Evolutionary conservation across 129 eudicot genomes (phyloP), one percentile per base, ranked within the genome.

Genomic region (Lactuca saligna): DNA sequence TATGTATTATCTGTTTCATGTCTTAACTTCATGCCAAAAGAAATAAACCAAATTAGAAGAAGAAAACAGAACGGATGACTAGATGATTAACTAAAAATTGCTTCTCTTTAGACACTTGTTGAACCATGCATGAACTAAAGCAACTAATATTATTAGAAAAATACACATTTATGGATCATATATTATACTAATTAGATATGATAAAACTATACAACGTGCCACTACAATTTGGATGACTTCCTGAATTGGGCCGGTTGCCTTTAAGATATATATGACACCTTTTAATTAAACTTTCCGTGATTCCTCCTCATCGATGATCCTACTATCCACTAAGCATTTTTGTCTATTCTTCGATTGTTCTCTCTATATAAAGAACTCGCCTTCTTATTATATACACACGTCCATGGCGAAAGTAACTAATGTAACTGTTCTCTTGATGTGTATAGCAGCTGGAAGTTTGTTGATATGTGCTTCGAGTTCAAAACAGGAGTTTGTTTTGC

Each of bases 241-340:
- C 33, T 49, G 17, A 14, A 75, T 66, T 75, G 72, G 72, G 49
- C 11, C 4, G 42, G 58, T 66, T 42, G 74, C 56, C 56, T 70
- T 61, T 46, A 46, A 46, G 51, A 46, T 46, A 46, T 46, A 46
- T 57, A 46, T 20, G 34, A 33, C 54, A 34, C 56, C 59, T 17
- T 41, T 69, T 54, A 17, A 31, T 46, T 41, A 60, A 58, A 29
- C 69, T 50, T 66, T 75, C 20, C 50, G 68, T 68, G 75, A 68
- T 68, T 68, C 69, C 63, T 60, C 44, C 68, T 75, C 80, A 75
- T 75, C 69, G 13, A 68, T 76, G 58, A 68, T 67, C 64, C 25
- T 76, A 63, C 75, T 61, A 68, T 76, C 80, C 80, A 76, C 80
- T 76, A 62, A 53, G 50, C 57, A 0, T 54, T 61, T 61, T 75